phyloP scores from a whole-genome alignment of 169 alveolate species.

The Plasmodium coatneyi region DNA sequence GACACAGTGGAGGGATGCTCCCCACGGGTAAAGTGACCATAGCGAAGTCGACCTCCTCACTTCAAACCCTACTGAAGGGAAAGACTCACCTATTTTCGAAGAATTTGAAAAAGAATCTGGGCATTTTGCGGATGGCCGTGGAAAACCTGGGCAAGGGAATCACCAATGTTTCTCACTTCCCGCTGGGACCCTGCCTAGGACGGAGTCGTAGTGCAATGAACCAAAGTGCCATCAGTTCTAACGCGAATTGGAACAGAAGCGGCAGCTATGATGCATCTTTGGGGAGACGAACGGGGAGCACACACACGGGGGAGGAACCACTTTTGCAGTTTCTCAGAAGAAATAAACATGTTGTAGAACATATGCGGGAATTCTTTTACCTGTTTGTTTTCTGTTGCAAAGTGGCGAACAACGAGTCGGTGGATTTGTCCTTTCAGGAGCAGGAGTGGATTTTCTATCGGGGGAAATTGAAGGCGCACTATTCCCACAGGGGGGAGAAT shows the following conservation, averaged over 20 bases:
- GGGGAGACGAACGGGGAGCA: not conserved
- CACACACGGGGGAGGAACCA: not conserved
- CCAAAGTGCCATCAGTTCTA: not conserved
- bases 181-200: not conserved
- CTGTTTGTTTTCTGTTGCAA: slow-evolving; percentile 30
- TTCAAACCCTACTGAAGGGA: not conserved
- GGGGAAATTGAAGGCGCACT: slow-evolving; percentile 18
- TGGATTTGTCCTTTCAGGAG: slow-evolving; percentile 21
- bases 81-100: slow-evolving; percentile 21
- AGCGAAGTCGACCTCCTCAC: not conserved
- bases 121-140: not conserved
- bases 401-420: not conserved
- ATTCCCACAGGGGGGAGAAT: slow-evolving; percentile 8
- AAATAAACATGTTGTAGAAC: not conserved
- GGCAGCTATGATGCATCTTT: not conserved
- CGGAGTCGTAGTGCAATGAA: not conserved
- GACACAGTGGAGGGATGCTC: not conserved
- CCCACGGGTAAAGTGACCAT: not conserved
- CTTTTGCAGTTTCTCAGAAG: slow-evolving; percentile 21
- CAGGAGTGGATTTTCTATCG: not conserved
- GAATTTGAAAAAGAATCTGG: slow-evolving; percentile 19
- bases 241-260: not conserved
- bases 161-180: not conserved
- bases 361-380: slow-evolving; percentile 59
- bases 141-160: not conserved